Base-by-base conservation (phyloP, 345 rosid species). In the Citrus sinensis region DNA sequence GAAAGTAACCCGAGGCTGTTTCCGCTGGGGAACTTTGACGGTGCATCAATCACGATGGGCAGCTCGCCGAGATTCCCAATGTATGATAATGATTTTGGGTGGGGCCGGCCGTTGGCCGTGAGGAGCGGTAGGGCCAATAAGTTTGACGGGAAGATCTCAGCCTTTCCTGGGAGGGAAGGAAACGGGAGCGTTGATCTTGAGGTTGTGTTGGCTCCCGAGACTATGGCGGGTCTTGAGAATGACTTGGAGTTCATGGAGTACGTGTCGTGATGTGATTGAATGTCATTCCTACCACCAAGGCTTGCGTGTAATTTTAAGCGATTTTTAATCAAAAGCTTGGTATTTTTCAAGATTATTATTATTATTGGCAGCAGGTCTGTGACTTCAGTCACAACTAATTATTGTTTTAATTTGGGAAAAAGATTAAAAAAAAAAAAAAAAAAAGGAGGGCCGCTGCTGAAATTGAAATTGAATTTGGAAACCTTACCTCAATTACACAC, bases 51-150 rank as follows among this genome's bases (percentile, higher is more conserved):
- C 51, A 94, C 99, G 22, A 96, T 96, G 95, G 99, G 99, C 0
- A 95, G 99, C 80, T 95, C 99, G 7, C 98, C 99, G 61, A 87
- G 99, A 84, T 95, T 95, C 61, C 99, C 99, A 0, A 96, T 96
- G 99, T 96, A 94, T 79, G 79, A 88, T 49, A 96, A 94, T 69
- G 97, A 96, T 82, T 96, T 96, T 78, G 99, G 99, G 58, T 96
- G 99, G 99, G 98, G 98, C 5, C 87, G 82, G 9, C 98, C 99
- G 5, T n/a, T 91, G 82, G 99, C 98, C 0, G 87, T 96, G 37
- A 83, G 99, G 71, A 96, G 99, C 54, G 99, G 99, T 3, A 82
- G 87, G 84, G 97, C 99, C 55, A 96, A 96, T 62, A 96, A 96
- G 34, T 96, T 96, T 75, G 98, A 96, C 74, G 99, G 99, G 9